Conservation (phyloP, 371 early-diverging fungal species). For the Conidiobolus incongruus region DNA sequence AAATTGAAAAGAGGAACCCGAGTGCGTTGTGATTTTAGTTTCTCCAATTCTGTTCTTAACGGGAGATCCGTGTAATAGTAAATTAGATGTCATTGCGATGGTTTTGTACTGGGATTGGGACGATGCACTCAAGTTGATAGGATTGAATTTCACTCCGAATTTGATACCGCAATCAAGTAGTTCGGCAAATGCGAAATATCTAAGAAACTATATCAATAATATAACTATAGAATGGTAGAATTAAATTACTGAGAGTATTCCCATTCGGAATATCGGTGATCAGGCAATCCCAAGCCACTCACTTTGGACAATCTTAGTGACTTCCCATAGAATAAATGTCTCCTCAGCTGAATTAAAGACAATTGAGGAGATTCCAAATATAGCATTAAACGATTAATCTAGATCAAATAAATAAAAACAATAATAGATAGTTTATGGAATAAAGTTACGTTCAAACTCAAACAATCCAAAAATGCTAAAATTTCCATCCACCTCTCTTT, state of each 20-base stretch:
- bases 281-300: constrained; percentile 31
- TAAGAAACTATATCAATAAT: constrained; percentile 3
- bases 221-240: neutral
- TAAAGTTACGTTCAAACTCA: constrained; percentile 36
- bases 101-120: constrained; percentile 3
- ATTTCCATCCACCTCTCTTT: constrained; percentile 34
- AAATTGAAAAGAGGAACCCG: constrained; percentile 6
- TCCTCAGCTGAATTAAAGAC: neutral
- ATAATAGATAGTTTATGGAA: neutral
- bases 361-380: neutral
- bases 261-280: constrained; percentile 73
- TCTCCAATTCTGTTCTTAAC: constrained; percentile 7
- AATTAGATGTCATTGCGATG: constrained; percentile 8
- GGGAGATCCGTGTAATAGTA: constrained; percentile 9
- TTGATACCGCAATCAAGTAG: constrained; percentile 41
- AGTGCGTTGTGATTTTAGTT: constrained; percentile 8
- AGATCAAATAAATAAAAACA: neutral
- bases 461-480: constrained; percentile 31
- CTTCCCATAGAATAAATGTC: neutral
- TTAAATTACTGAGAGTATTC: constrained; percentile 35
- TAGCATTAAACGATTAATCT: neutral
- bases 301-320: constrained; percentile 14
- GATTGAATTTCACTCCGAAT: constrained; percentile 36
- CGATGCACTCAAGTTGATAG: constrained; percentile 18
- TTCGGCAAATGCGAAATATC: constrained; percentile 53